These are phyloP conservation scores for Paratinospora sagittata DNA, from an alignment of 164 flowering plant genomes.

Conservation along the genomic window DNA sequence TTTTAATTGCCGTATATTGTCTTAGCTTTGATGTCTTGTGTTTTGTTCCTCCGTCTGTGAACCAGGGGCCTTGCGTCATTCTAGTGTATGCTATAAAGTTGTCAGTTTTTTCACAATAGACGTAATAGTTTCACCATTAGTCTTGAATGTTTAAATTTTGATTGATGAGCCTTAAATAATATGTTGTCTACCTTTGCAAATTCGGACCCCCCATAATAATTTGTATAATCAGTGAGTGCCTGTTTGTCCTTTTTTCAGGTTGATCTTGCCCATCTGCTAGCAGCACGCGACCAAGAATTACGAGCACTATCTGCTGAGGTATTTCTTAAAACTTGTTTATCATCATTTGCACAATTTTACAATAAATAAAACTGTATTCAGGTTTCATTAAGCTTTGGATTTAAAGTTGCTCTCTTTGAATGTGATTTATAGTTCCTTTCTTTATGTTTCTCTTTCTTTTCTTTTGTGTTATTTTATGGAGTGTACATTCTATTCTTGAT, in stretches of 20 bases:
- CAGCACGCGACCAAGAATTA: no score
- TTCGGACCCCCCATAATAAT: neutral
- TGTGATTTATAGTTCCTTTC: no score
- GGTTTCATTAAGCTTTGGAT: no score
- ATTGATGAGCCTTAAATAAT: neutral
- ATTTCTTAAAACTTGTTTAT: no score
- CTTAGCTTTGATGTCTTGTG: neutral
- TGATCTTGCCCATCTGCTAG: no score
- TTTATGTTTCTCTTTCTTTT: no score
- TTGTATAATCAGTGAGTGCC: neutral
- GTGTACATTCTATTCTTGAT: neutral
- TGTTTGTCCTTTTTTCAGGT: slow-evolving; percentile 14
- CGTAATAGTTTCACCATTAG: neutral
- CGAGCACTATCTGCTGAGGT: no score
- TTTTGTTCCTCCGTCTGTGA: neutral
- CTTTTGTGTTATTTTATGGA: no score
- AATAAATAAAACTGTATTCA: neutral
- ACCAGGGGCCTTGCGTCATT: neutral
- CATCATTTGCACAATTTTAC: neutral
- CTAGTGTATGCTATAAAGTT: neutral
- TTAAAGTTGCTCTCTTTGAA: no score
- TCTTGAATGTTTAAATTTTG: neutral
- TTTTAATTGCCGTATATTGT: no score
- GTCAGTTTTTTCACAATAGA: no score
- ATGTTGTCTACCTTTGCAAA: neutral